Conservation (phyloP, 192 early-diverging fungal species). For the Piromyces sp. region DNA sequence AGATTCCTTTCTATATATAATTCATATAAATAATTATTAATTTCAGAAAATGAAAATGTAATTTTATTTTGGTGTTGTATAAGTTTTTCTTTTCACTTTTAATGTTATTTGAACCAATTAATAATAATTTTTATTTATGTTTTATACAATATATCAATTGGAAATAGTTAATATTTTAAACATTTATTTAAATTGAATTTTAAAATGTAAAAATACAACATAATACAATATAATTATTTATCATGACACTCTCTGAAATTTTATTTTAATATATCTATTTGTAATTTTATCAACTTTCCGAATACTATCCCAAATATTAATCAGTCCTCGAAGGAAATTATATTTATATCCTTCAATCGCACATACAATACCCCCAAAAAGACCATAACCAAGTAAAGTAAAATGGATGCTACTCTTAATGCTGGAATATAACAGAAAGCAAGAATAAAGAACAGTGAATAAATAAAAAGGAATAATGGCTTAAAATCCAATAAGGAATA, state of each 20-base stretch:
- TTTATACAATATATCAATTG: too few species aligned
- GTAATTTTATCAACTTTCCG: not conserved
- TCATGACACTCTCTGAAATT: too few species aligned
- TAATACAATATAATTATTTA: not conserved
- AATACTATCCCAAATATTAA: not conserved
- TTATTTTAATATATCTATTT: not conserved
- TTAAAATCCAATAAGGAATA: not conserved
- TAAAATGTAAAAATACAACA: too few species aligned
- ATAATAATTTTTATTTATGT: too few species aligned
- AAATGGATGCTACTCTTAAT: not conserved
- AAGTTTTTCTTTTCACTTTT: too few species aligned
- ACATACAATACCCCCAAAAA: not conserved
- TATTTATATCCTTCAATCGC: not conserved
- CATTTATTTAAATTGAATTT: too few species aligned
- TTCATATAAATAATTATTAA: too few species aligned
- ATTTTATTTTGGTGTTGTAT: too few species aligned
- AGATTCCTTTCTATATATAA: too few species aligned
- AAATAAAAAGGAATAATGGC: not conserved
- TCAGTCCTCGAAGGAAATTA: not conserved
- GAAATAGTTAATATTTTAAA: too few species aligned
- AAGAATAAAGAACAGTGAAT: not conserved
- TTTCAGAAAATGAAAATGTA: too few species aligned
- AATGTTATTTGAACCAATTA: too few species aligned
- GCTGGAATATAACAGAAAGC: not conserved
- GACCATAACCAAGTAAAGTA: not conserved